Evolutionary conservation across 73 alveolate species (phyloP).

Genomic region (Urostyla sp.): DNA sequence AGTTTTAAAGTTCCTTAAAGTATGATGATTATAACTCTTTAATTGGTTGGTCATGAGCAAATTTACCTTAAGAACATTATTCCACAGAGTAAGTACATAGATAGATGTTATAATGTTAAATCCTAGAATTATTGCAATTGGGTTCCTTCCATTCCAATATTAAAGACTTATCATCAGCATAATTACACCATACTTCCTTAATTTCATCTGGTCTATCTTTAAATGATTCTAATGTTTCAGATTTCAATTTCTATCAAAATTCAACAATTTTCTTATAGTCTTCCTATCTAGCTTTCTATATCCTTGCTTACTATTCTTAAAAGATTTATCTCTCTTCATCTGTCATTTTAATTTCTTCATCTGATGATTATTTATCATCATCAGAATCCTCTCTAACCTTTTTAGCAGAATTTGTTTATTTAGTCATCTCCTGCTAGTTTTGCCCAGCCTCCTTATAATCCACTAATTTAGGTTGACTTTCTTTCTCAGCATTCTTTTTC

Average conservation of each 20-base stretch:
- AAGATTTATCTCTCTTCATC: conserved; percentile 25
- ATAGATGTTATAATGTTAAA: conserved; percentile 22
- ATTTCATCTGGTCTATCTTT: conserved; percentile 52
- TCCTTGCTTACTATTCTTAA: conserved; percentile 29
- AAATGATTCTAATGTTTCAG: conserved; percentile 3
- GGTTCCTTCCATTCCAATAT: conserved; percentile 45
- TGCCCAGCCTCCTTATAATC: background rate
- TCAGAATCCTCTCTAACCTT: conserved; percentile 2
- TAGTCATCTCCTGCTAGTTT: background rate
- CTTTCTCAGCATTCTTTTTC: background rate
- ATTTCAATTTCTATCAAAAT: conserved; percentile 19
- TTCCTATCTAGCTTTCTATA: conserved; percentile 29
- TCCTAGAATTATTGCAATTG: conserved; percentile 24
- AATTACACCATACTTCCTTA: conserved; percentile 26
- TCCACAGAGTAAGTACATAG: background rate
- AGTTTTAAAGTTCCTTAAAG: background rate
- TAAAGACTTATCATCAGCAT: background rate
- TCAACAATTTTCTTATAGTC: conserved; percentile 12
- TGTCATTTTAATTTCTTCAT: conserved; percentile 1
- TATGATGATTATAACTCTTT: background rate
- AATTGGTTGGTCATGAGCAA: background rate
- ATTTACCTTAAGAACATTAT: background rate
- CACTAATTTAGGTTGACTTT: background rate
- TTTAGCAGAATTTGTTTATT: conserved; percentile 2
- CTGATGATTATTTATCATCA: background rate